phyloP scores from a whole-genome alignment of 768 basidiomycete genomes.

The Rickenella mellea region DNA sequence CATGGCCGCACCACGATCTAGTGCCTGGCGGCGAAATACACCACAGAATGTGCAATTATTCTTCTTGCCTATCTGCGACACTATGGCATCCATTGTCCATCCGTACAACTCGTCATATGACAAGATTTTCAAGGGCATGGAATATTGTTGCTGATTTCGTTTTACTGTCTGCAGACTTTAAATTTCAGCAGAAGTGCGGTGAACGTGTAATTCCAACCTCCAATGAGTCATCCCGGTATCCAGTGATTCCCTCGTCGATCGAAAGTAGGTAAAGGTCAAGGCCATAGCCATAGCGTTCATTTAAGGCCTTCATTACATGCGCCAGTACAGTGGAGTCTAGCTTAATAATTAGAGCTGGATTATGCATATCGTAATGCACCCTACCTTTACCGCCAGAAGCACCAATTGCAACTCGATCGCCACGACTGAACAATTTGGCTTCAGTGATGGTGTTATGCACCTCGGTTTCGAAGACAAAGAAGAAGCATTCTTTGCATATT shows the following conservation, averaged over 20 bases:
- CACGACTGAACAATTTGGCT: constrained; percentile 73
- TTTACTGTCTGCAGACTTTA: constrained; percentile 73
- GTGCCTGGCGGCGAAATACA: constrained; percentile 91
- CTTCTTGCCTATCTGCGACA: constrained; percentile 89
- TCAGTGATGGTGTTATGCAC: constrained; percentile 92
- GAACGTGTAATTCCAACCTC: constrained; percentile 43
- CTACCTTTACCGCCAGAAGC: constrained; percentile 97
- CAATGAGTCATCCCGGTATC: constrained; percentile 94
- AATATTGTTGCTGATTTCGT: constrained; percentile 91
- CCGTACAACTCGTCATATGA: constrained; percentile 96
- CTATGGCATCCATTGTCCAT: constrained; percentile 98
- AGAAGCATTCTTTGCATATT: constrained; percentile 95
- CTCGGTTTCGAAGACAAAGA: constrained; percentile 95
- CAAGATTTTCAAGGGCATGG: constrained; percentile 90
- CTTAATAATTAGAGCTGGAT: neutral
- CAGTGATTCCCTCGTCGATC: constrained; percentile 98
- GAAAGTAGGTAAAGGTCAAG: constrained; percentile 87
- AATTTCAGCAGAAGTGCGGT: constrained; percentile 3
- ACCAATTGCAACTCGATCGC: constrained; percentile 93
- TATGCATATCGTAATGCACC: constrained; percentile 6
- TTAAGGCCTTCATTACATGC: constrained; percentile 91
- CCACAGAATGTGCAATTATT: constrained; percentile 99
- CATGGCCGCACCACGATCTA: constrained; percentile 87
- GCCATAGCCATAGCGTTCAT: constrained; percentile 89
- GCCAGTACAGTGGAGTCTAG: constrained; percentile 96